A percentile compares a stretch with the other conserved stretches of the same genome.
These are phyloP conservation scores for Picochlorum sp. DNA, from an alignment of 139 green algal species.

Conservation along the genomic window DNA sequence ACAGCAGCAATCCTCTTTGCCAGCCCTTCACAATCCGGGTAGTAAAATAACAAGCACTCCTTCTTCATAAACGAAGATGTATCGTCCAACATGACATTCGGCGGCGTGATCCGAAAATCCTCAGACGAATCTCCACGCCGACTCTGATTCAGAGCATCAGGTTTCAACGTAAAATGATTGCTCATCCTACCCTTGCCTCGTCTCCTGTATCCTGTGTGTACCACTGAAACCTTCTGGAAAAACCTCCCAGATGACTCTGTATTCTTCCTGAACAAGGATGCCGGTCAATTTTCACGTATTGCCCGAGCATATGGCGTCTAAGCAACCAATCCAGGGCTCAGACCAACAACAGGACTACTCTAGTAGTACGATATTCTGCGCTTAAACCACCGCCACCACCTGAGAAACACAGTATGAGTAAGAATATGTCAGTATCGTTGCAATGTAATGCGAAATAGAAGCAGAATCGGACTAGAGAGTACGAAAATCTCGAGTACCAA, in stretches of 20 bases:
- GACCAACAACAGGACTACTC: too few species aligned
- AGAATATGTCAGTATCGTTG: too few species aligned
- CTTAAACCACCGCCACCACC: too few species aligned
- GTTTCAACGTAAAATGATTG: slow-evolving; percentile 27
- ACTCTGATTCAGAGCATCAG: background rate
- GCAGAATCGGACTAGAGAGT: too few species aligned
- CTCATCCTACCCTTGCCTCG: slow-evolving; percentile 11
- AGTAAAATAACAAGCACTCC: slow-evolving; percentile 88
- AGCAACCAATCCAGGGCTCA: too few species aligned
- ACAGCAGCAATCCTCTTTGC: slow-evolving; percentile 61
- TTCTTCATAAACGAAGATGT: slow-evolving; percentile 42
- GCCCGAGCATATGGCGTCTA: too few species aligned
- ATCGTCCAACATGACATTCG: slow-evolving; percentile 35
- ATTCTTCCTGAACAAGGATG: background rate
- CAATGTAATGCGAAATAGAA: too few species aligned
- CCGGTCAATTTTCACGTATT: too few species aligned
- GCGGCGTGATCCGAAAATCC: slow-evolving; percentile 46
- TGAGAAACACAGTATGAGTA: too few species aligned
- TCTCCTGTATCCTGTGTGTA: background rate
- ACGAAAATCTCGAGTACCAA: too few species aligned
- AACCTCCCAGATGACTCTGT: background rate
- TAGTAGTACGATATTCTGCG: too few species aligned
- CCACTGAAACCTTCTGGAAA: background rate
- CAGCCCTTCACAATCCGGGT: slow-evolving; percentile 64
- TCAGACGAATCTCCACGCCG: background rate